phyloP scores from a whole-genome alignment of 768 basidiomycete genomes.

The Mycena albidolilacea region DNA sequence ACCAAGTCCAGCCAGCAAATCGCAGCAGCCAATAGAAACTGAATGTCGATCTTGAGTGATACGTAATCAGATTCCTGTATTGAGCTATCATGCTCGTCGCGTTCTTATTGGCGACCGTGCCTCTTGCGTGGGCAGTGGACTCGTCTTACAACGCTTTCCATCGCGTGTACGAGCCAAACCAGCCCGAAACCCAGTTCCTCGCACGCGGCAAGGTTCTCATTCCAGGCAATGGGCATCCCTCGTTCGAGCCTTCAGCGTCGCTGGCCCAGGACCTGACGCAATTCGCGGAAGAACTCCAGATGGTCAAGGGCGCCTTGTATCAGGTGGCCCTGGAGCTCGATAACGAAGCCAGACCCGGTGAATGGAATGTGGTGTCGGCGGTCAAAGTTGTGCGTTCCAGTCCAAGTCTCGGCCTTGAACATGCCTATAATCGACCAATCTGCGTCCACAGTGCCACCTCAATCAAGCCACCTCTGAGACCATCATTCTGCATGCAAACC shows the following conservation, averaged over 20 bases:
- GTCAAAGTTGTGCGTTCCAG: slow-evolving; percentile 67
- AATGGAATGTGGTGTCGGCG: slow-evolving; percentile 72
- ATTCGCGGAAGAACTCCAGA: slow-evolving; percentile 57
- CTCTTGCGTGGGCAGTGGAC: slow-evolving; percentile 30
- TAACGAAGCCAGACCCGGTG: slow-evolving; percentile 54
- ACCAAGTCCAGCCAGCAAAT: slow-evolving; percentile 29
- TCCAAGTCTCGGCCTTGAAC: slow-evolving; percentile 34
- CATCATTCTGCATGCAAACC: slow-evolving; percentile 68
- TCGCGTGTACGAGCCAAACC: slow-evolving; percentile 66
- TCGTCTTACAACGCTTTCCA: slow-evolving; percentile 56
- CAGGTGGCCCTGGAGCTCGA: slow-evolving; percentile 77
- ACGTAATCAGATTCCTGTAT: not conserved
- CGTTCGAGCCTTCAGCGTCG: slow-evolving; percentile 59
- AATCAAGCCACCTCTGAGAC: slow-evolving; percentile 66
- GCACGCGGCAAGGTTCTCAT: slow-evolving; percentile 60
- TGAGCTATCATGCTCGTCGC: slow-evolving; percentile 5
- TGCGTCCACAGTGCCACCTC: slow-evolving; percentile 75
- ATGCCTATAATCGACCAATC: slow-evolving; percentile 7
- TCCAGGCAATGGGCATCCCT: slow-evolving; percentile 49
- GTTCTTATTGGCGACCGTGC: slow-evolving; percentile 2
- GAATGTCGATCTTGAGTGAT: not conserved
- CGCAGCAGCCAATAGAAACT: not conserved
- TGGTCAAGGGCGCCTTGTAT: slow-evolving; percentile 66
- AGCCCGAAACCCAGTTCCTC: slow-evolving; percentile 55
- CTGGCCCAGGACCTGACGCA: slow-evolving; percentile 62